Conservation (phyloP, 2,329 filamentous ascomycete genomes). For the Pseudomassariella vexata region DNA sequence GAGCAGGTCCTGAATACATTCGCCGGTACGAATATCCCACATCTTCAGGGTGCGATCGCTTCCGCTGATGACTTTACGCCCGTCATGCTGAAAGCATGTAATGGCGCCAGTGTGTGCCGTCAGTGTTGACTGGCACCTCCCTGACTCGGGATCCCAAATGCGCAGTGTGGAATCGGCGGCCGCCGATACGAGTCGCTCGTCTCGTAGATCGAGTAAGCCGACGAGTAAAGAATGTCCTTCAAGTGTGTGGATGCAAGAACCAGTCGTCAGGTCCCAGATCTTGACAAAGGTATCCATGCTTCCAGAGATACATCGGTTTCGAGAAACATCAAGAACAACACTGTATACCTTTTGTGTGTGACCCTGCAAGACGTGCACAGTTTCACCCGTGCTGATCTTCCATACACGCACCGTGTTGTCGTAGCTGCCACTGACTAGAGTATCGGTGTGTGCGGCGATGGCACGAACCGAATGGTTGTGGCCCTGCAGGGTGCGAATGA, state of each 20-base stretch:
- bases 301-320: constrained; percentile 93
- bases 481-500: constrained; percentile 78
- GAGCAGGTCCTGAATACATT: constrained; percentile 87
- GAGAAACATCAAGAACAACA: constrained; percentile 85
- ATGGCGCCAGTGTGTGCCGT: constrained; percentile 95
- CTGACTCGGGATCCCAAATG: constrained; percentile 94
- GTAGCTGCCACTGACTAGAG: constrained; percentile 94
- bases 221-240: constrained; percentile 92
- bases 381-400: constrained; percentile 94
- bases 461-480: constrained; percentile 93
- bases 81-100: constrained; percentile 97
- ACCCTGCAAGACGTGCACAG: constrained; percentile 75
- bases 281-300: constrained; percentile 99
- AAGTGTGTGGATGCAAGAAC: constrained; percentile 77
- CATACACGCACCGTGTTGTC: constrained; percentile 93
- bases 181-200: constrained; percentile 87
- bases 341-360: constrained; percentile 95
- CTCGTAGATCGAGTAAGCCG: constrained; percentile 81
- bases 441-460: constrained; percentile 91
- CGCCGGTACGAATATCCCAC: constrained; percentile 92
- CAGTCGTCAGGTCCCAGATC: constrained; percentile 91
- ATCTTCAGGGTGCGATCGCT: constrained; percentile 96
- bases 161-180: constrained; percentile 91
- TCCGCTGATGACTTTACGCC: constrained; percentile 91
- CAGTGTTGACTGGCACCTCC: constrained; percentile 82